Conservation (phyloP, 2,329 filamentous ascomycete species). For the Exophiala bonariae region DNA sequence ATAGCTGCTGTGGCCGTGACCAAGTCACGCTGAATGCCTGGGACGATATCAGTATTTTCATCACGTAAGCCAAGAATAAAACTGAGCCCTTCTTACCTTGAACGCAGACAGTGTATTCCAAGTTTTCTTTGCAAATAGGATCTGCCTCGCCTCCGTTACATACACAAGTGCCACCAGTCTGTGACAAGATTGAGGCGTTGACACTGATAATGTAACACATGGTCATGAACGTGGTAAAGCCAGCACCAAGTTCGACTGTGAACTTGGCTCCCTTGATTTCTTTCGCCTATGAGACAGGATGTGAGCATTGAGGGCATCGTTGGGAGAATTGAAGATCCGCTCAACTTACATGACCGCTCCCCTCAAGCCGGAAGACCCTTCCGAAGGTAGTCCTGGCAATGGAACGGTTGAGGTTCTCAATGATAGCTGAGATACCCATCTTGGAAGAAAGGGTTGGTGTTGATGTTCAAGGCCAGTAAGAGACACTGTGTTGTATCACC, state of each 20-base stretch:
- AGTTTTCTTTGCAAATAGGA: constrained; percentile 49
- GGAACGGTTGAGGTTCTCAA: neutral
- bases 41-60: no score
- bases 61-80: no score
- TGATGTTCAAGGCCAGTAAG: no score
- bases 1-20: constrained; percentile 67
- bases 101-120: constrained; percentile 43
- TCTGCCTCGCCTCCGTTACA: constrained; percentile 51
- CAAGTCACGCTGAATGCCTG: constrained; percentile 64
- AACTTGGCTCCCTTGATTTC: constrained; percentile 74
- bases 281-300: constrained; percentile 31
- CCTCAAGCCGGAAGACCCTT: neutral
- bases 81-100: constrained; percentile 23
- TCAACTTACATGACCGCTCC: neutral
- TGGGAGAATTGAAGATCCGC: neutral
- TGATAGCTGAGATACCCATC: neutral
- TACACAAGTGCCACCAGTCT: constrained; percentile 72
- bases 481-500: no score
- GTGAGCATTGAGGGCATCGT: neutral
- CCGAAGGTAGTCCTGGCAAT: constrained; percentile 1
- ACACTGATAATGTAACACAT: constrained; percentile 78
- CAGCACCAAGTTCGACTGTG: constrained; percentile 78
- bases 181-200: constrained; percentile 68
- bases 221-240: constrained; percentile 73
- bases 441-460: neutral